Evolutionary conservation across 306 rosid species (phyloP).

Genomic region (Trifolium subterraneum): DNA sequence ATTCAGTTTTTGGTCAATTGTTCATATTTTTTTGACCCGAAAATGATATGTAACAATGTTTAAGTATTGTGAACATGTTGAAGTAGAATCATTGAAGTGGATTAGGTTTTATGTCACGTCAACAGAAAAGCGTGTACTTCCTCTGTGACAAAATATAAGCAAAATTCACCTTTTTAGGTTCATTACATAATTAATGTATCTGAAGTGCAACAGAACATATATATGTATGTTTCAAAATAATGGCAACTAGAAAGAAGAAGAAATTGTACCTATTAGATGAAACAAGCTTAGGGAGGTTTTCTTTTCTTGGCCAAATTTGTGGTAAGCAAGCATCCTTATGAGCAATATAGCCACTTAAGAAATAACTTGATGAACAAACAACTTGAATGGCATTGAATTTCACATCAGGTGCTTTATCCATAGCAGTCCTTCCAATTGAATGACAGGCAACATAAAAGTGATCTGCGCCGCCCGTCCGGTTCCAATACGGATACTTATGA

Average conservation of each 20-base stretch:
- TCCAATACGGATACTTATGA: constrained; percentile 73
- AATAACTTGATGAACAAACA: constrained; percentile 82
- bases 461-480: constrained; percentile 71
- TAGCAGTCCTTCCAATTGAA: constrained; percentile 75
- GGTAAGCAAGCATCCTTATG: constrained; percentile 84
- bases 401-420: constrained; percentile 67
- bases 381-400: constrained; percentile 71
- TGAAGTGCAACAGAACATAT: neutral
- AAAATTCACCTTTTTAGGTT: too few species aligned
- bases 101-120: neutral
- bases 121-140: too few species aligned
- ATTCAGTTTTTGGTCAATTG: neutral
- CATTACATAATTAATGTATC: too few species aligned
- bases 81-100: neutral
- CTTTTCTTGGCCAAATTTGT: constrained; percentile 78
- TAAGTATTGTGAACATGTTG: neutral
- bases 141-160: too few species aligned
- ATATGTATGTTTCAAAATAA: neutral
- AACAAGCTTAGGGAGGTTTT: constrained; percentile 57
- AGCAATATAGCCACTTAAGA: constrained; percentile 59
- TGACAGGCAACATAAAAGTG: constrained; percentile 89
- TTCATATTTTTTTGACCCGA: neutral
- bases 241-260: constrained; percentile 9
- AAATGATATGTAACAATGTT: neutral
- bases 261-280: constrained; percentile 62